Evolutionary conservation across 768 basidiomycete species (phyloP).

Genomic region (Mycena maculata): DNA sequence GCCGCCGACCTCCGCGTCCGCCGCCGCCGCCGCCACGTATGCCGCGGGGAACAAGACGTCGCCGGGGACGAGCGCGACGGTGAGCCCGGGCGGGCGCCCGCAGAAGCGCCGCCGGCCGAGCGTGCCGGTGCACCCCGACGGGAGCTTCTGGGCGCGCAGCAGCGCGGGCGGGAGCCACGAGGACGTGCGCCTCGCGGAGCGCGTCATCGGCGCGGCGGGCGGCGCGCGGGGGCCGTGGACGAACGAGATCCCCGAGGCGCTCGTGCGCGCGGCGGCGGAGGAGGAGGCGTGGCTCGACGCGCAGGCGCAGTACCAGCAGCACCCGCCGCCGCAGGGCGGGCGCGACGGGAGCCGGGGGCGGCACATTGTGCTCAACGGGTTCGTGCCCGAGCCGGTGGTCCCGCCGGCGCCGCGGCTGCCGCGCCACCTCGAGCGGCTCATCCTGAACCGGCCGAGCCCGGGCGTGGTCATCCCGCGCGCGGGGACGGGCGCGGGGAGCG

Average conservation of each 20-base stretch:
- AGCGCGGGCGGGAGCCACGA: constrained; percentile 32
- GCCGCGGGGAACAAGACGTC: constrained; percentile 34
- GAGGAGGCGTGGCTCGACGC: constrained; percentile 82
- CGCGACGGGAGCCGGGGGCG: constrained; percentile 40
- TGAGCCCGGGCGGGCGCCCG: constrained; percentile 12
- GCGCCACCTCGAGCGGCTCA: constrained; percentile 92
- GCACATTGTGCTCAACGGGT: constrained; percentile 39
- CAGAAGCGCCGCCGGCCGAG: constrained; percentile 20
- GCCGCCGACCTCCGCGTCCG: constrained; percentile 47
- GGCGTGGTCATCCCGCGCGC: constrained; percentile 44
- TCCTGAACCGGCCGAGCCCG: constrained; percentile 69
- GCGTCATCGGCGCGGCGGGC: not conserved
- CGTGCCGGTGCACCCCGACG: constrained; percentile 31
- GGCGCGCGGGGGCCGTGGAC: constrained; percentile 69
- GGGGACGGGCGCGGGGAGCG: constrained; percentile 26
- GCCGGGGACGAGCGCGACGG: constrained; percentile 19
- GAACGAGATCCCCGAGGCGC: constrained; percentile 77
- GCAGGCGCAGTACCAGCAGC: constrained; percentile 36
- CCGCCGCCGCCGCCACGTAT: constrained; percentile 28
- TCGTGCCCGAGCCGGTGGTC: constrained; percentile 78
- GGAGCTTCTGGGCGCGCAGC: constrained; percentile 34
- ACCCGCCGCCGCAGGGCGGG: constrained; percentile 13
- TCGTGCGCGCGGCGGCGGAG: constrained; percentile 82
- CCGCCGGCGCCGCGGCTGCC: constrained; percentile 91
- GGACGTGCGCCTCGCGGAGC: constrained; percentile 27